These are phyloP conservation scores for Rhododendron griersonianum DNA, from an alignment of 148 eudicot species.

Conservation along the genomic window DNA sequence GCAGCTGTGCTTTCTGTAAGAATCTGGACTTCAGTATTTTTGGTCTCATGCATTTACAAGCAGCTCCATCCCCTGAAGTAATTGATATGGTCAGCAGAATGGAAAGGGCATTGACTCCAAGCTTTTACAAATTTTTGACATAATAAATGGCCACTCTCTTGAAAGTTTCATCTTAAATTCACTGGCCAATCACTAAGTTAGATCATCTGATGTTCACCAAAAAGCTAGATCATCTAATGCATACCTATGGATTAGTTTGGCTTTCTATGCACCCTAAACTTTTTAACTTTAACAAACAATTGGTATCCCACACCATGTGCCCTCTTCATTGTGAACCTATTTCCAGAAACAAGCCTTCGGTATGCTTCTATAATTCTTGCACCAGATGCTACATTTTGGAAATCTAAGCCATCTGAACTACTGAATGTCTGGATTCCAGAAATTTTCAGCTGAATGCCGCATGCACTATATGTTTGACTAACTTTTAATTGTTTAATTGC, in stretches of 20 bases:
- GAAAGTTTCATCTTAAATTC: background rate
- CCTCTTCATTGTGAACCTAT: background rate
- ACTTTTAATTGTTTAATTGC: background rate
- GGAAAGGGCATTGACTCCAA: background rate
- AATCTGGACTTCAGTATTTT: conserved; percentile 7
- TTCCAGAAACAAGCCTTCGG: background rate
- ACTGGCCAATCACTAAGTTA: background rate
- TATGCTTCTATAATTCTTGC: background rate
- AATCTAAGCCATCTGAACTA: background rate
- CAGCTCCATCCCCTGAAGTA: background rate
- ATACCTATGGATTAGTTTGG: background rate
- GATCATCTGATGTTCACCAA: too few species aligned
- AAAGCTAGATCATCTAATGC: background rate
- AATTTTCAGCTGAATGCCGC: background rate
- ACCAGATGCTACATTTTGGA: background rate
- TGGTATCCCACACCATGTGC: background rate
- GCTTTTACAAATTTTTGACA: background rate
- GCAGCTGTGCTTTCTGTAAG: conserved; percentile 60
- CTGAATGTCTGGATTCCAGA: background rate
- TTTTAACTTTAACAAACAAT: background rate
- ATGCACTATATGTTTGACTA: background rate
- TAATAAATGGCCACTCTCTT: background rate
- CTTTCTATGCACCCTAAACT: background rate
- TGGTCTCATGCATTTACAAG: background rate
- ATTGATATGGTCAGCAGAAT: background rate